Evolutionary conservation across 2,329 filamentous ascomycete genomes (phyloP), one percentile per base, ranked within the genome.

Genomic region (Reticulascus tulasneorum): DNA sequence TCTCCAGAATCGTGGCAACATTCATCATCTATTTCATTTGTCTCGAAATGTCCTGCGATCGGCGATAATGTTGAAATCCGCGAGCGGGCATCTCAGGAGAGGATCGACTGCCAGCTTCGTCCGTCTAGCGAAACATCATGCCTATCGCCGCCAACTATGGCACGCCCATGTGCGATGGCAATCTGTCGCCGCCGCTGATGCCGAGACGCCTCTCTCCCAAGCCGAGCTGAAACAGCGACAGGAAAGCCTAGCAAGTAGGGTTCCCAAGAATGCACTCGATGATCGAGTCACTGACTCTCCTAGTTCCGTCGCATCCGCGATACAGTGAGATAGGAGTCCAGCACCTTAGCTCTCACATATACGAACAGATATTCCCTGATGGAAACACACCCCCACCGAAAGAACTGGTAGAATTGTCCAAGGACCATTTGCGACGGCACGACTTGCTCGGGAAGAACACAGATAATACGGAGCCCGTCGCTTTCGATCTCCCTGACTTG

Each of bases 321-420:
- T 87, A 84, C 67, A 98, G 94, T 63, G 86, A 94, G 49, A 90
- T 98, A 51, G 88, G 87, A 35, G 87, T 98, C 24, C 93, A 98
- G 64, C 91, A 97, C 54, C 69, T 98, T 49, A 96, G 89, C 69
- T 72, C 75, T 40, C 75, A 90, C 66, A 73, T 98, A 28, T 86
- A 91, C 59, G 57, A 76, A 2, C 93, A 97, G 61, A 66, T 98
- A 26, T 98, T 98, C 54, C 78, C 77, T 5, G 64, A 69, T 24
- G 66, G 66, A 30, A 55, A 60, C 42, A 62, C 71, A 9, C 66
- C 77, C 4, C 75, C 84, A 3, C 77, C 86, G 2, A 64, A 76
- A 27, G 78, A 89, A 40, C 77, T 98, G 7, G 78, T 97, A 23
- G 69, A 84, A 10, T 73, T 98, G 12, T 84, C 93, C 0, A 82